Evolutionary conservation across 176 grass and related monocot genomes (phyloP).

Genomic region (Dactylis glomerata): DNA sequence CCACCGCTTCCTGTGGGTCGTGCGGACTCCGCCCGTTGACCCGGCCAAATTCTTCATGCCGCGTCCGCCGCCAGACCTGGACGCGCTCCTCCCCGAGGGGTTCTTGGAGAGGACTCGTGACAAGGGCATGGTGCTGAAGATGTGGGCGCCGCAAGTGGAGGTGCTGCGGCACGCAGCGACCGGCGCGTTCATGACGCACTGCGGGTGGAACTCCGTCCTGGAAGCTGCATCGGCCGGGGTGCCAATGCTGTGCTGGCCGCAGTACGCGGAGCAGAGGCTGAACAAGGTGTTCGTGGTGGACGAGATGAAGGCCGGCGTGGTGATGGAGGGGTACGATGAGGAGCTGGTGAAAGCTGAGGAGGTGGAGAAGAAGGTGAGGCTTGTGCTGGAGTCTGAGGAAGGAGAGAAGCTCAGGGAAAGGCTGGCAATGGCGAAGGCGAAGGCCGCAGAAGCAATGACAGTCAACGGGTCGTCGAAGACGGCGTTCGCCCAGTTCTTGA

Average conservation of each 20-base stretch:
- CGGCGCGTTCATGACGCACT: constrained; percentile 55
- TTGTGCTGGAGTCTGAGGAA: constrained; percentile 30
- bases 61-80: constrained; percentile 18
- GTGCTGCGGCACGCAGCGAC: constrained; percentile 40
- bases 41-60: not conserved
- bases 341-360: constrained; percentile 29
- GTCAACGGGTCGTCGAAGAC: not conserved
- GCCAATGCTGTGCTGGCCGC: constrained; percentile 69
- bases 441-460: not conserved
- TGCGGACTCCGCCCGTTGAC: constrained; percentile 1
- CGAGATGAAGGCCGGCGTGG: constrained; percentile 24
- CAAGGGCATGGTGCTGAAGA: constrained; percentile 25
- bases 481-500: not conserved
- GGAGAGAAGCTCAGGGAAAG: constrained; percentile 18
- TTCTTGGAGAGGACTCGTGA: constrained; percentile 21
- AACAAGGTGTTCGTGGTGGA: constrained; percentile 62
- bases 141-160: constrained; percentile 43
- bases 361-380: constrained; percentile 30
- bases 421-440: not conserved
- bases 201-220: constrained; percentile 63
- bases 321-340: constrained; percentile 40
- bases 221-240: constrained; percentile 41
- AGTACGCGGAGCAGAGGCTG: constrained; percentile 64
- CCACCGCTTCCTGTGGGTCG: constrained; percentile 56
- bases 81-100: constrained; percentile 26